Base-by-base conservation (phyloP, 73 alveolate genomes). In the Paramecium sexaurelia region DNA sequence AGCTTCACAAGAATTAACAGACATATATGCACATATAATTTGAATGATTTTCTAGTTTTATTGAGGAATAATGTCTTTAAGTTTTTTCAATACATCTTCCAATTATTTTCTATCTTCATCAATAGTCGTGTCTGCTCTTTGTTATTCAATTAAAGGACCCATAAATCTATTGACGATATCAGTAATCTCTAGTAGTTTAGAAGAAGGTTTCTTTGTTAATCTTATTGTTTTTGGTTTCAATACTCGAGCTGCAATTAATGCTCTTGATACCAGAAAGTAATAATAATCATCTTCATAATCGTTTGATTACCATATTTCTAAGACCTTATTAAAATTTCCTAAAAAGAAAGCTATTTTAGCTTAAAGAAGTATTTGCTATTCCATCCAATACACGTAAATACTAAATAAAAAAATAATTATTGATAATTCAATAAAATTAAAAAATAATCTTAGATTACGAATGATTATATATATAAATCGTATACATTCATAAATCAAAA, bases 161-260 rank as follows among this genome's bases (percentile, higher is more conserved):
- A 78, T 78, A 10, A 39, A 78, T 78, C 73, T 78, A 32, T 47
- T 43, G 17, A 45, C 73, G 3, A 78, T 41, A 39, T 78, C 90
- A 1, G 75, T 78, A 0, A 78, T 78, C 35, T 78, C 90, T 35
- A 78, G 24, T 3, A 78, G 29, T 78, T 45, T 39, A n/a, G 45
- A 41, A 19, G 90, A 40, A 9, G 90, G 90, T 43, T 78, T 45
- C 41, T 78, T 78, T 10, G 90, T 78, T 22, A 78, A 22, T n/a
- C 35, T 0, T 20, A 39, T 22, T 9, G 75, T 41, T 78, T 78
- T 78, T 41, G 90, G 68, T 22, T 78, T 78, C 73, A 78, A 78
- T 78, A 41, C 90, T 45, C 90, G 15, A 10, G 90, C 45, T 39
- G 90, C 90, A 41, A 78, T 78, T 33, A 78, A 78, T 78, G 90